Percentiles rank a stretch among this genome's conserved stretches.
Evolutionary conservation across 306 rosid genomes (phyloP).

Genomic region (Acmispon strigosus): DNA sequence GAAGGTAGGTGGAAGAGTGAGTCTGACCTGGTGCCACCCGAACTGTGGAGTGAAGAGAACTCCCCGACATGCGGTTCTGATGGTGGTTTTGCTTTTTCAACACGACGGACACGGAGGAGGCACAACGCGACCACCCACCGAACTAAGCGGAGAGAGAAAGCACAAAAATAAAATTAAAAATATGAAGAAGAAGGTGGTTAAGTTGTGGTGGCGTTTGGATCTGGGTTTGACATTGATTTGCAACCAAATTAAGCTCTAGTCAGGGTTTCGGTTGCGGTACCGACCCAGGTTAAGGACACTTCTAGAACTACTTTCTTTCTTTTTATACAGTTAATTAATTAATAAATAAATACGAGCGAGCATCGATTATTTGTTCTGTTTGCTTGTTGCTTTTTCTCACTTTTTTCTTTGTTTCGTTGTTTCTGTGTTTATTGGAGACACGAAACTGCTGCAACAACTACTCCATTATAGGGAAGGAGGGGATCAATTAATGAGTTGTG

Average conservation of each 20-base stretch:
- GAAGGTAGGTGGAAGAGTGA: neutral
- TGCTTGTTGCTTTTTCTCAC: neutral
- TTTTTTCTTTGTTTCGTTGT: neutral
- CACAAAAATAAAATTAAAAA: neutral
- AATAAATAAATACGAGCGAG: neutral
- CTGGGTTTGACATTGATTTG: constrained; percentile 35
- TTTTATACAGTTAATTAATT: no score
- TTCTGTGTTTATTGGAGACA: neutral
- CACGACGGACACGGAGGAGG: neutral
- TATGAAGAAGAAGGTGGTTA: neutral
- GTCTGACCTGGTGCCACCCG: constrained; percentile 11
- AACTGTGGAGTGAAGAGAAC: neutral
- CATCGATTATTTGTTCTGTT: neutral
- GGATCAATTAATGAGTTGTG: neutral
- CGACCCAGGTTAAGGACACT: neutral
- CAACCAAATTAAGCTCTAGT: constrained; percentile 30
- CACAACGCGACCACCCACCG: constrained; percentile 23
- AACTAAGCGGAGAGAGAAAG: neutral
- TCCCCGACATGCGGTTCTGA: constrained; percentile 29
- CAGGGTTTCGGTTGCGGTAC: neutral
- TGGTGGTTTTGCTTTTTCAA: neutral
- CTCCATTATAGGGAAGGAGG: neutral
- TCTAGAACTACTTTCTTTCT: neutral
- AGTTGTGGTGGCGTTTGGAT: constrained; percentile 28
- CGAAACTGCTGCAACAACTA: neutral